Base-by-base conservation (phyloP, 371 early-diverging fungal genomes). In the Gilbertella persicaria region DNA sequence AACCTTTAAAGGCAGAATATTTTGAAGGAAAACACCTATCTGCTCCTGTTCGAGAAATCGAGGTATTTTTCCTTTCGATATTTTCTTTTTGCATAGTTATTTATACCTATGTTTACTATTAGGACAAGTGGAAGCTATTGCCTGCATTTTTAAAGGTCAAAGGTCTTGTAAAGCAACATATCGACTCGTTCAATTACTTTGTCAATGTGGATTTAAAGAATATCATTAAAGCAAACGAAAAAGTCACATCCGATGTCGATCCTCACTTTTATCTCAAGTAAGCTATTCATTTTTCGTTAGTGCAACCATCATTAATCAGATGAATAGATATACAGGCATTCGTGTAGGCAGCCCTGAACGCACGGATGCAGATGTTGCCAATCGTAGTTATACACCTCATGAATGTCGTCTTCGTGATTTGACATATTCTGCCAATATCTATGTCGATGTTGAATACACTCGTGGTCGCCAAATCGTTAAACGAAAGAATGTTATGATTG, bases 141-240 rank as follows among this genome's bases (percentile, higher is more conserved):
- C 97, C 99, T 8, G 93, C 96, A 0, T 99, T 97, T 71, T 78
- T 99, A 29, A 91, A 93, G 68, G 94, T 97, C 39, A 99, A 98
- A 67, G 99, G 99, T 59, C 89, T 99, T 29, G 94, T 99, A 53
- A 96, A 99, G 71, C 99, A 99, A 74, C 99, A 99, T 69, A 88
- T 99, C 54, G 99, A 99, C 70, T 99, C 99, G 0, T 99, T 96
- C 82, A 97, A 99, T 81, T 97, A 98, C 72, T 99, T 99, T 78
- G 83, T 99, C 62, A 88, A 96, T 59, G 88, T 91, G 16, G 99
- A 98, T 55, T 76, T 99, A 55, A 88, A 94, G 66, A 91, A 94
- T 62, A 99, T 99, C 59, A 81, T 99, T 50, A 80, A 86, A 61
- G 97, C 99, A 9, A 99, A 99, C 75, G 87, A 90, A 59, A 86